Base-by-base conservation (phyloP, 2,329 filamentous ascomycete species). In the Penicillium oxalicum region DNA sequence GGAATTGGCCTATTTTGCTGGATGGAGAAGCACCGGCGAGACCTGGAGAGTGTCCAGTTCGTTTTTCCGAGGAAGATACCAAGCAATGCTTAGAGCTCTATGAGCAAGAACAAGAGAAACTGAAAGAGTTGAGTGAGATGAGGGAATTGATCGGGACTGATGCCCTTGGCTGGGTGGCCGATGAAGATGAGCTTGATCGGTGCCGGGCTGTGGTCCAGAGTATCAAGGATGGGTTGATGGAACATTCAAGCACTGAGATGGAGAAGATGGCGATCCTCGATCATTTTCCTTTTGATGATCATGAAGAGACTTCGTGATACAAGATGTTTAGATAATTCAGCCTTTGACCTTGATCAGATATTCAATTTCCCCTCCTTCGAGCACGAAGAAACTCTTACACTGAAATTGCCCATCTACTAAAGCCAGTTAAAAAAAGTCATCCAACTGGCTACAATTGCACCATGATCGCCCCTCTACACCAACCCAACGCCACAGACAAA, bases 91-190 rank as follows among this genome's bases (percentile, higher is more conserved):
- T 27, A 1, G 28, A 42, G 40, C 26, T 18, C 18, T 7, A 42
- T 42, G 26, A 18, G 1, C 28, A 42, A 33, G 40, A 42, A 33
- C 40, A 42, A 4, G 40, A 42, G 40, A 42, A 42, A 34, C 13
- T 42, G 7, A 3, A 34, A 13, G 28, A 42, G 25, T 9, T 42
- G 13, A 13, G 40, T 9, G 40, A 42, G 35, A 61, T 59, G 52
- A 61, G 45, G 45, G 54, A 61, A 6, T 9, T 55, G 9, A 59
- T 64, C 1, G 60, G 60, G 4, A 59, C 55, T 26, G 56, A 62
- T 45, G 40, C 55, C 25, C 52, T 61, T 18, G 61, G 61, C 18
- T 65, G 61, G 60, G 56, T 61, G 34, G 47, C 56, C n/a, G 42
- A 56, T 55, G 56, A 61, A 7, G 29, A 59, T 53, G 45, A 62